Percentiles rank a stretch among this genome's conserved stretches.
Conservation (phyloP, 176 grass and related monocot species). For the Aegilops speltoides region DNA sequence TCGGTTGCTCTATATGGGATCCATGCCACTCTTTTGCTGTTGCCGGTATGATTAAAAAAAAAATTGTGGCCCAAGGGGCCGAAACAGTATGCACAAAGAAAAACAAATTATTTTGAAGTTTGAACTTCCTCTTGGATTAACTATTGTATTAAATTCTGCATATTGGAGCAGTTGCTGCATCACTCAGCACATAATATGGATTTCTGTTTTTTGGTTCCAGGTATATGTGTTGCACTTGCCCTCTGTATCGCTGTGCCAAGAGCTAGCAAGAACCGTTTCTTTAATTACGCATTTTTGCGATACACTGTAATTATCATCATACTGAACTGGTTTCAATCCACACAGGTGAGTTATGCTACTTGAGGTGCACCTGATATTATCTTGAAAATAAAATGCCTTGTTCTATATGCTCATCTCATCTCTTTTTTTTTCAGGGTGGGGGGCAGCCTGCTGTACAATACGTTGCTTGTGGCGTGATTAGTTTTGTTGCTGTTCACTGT, state of each 20-base stretch:
- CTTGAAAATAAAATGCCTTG: background rate
- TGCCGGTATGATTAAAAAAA: background rate
- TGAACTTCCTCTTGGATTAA: background rate
- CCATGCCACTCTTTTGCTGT: background rate
- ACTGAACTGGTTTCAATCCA: conserved; percentile 93
- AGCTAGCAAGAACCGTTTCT: conserved; percentile 60
- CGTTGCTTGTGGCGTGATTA: conserved; percentile 67
- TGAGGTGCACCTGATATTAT: background rate
- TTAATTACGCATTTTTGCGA: conserved; percentile 74
- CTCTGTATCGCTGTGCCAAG: conserved; percentile 80
- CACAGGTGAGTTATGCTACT: conserved; percentile 52
- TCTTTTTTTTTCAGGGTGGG: background rate
- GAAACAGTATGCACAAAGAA: background rate
- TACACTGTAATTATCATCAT: conserved; percentile 79
- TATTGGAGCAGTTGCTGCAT: background rate
- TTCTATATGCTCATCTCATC: background rate
- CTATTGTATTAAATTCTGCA: background rate
- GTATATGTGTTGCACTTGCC: conserved; percentile 88
- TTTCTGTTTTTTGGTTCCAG: conserved; percentile 31
- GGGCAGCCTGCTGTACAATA: conserved; percentile 67
- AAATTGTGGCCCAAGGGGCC: background rate
- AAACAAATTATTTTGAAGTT: background rate
- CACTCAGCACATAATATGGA: background rate
- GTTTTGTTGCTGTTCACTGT: conserved; percentile 70
- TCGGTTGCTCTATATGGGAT: background rate